Conservation (phyloP, 371 early-diverging fungal genomes). For the Apophysomyces variabilis region DNA sequence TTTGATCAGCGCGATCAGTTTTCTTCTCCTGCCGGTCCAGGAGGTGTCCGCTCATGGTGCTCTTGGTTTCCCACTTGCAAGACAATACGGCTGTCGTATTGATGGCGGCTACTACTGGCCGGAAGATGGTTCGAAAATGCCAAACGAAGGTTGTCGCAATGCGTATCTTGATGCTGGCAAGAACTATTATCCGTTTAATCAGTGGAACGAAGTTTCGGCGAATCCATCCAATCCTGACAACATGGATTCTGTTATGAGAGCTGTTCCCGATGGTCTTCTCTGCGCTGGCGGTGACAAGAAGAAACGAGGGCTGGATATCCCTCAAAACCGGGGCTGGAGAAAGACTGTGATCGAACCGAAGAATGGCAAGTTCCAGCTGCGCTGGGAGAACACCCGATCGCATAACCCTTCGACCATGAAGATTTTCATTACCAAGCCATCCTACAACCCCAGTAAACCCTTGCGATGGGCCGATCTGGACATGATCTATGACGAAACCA, state of each 20-base stretch:
- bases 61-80: conserved; percentile 7
- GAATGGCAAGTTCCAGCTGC: conserved; percentile 4
- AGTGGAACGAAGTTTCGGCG: conserved; percentile 11
- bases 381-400: conserved; percentile 10
- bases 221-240: conserved; percentile 4
- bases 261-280: conserved; percentile 6
- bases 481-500: neutral
- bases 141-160: neutral
- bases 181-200: conserved; percentile 2
- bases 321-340: neutral
- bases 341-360: neutral
- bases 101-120: conserved; percentile 12
- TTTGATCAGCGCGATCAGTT: neutral
- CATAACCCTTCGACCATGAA: conserved; percentile 10
- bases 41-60: conserved; percentile 11
- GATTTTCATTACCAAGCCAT: conserved; percentile 10
- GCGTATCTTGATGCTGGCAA: conserved; percentile 8
- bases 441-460: conserved; percentile 5
- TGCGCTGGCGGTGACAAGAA: conserved; percentile 1
- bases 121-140: neutral
- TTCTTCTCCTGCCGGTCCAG: conserved; percentile 1
- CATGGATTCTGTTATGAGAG: neutral
- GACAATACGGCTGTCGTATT: conserved; percentile 6
- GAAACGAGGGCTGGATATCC: neutral
- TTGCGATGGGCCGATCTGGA: conserved; percentile 8